Evolutionary conservation across 345 rosid genomes (phyloP).

Genomic region (Raphanus sativus): DNA sequence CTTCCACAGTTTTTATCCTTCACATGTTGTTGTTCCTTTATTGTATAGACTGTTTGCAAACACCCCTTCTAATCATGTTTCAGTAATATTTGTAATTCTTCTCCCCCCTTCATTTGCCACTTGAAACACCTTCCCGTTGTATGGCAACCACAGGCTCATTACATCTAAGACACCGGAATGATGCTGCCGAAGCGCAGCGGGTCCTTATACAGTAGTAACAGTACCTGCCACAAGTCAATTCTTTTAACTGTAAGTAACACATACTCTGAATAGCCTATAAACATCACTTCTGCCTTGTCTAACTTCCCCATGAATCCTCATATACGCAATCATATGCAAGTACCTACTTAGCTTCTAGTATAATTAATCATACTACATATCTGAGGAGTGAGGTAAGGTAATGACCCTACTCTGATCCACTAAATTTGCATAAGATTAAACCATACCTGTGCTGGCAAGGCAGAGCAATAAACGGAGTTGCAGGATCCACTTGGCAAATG

Average conservation of each 20-base stretch:
- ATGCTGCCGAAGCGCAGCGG: conserved; percentile 73
- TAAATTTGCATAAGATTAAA: background rate
- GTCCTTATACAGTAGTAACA: conserved; percentile 92
- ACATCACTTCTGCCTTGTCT: background rate
- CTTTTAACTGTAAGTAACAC: conserved; percentile 2
- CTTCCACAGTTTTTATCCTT: background rate
- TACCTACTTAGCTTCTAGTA: background rate
- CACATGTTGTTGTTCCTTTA: conserved; percentile 21
- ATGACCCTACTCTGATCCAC: background rate
- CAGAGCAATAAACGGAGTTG: conserved; percentile 82
- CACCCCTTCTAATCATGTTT: background rate
- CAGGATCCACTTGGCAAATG: conserved; percentile 73
- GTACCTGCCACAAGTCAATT: conserved; percentile 59
- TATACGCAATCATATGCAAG: background rate
- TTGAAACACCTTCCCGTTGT: conserved; percentile 61
- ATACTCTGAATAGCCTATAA: conserved; percentile 6
- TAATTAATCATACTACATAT: background rate
- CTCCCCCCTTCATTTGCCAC: conserved; percentile 24
- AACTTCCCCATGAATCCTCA: conserved; percentile 13
- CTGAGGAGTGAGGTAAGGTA: background rate
- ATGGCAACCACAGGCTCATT: conserved; percentile 77
- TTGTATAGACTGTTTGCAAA: conserved; percentile 10
- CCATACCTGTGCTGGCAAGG: conserved; percentile 93
- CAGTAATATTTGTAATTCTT: background rate
- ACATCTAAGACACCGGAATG: conserved; percentile 77